phyloP scores from a whole-genome alignment of 192 early-diverging fungal genomes.

The Lobosporangium transversale region DNA sequence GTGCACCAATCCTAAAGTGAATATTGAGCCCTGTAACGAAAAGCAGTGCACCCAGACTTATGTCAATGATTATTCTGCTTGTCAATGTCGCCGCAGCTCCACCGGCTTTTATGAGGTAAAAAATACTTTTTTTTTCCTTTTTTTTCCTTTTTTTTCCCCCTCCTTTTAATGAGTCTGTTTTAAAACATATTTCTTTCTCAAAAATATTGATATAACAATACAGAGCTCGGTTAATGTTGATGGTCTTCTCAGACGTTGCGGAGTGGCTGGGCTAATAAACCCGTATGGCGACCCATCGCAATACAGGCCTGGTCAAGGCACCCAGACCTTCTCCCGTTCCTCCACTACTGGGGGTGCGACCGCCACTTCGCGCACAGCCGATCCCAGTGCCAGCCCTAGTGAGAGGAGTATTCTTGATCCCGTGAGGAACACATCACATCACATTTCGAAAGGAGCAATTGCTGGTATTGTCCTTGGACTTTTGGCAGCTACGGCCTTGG shows the following conservation, averaged over 20 bases:
- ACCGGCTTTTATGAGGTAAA: conserved; percentile 20
- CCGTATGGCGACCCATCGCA: conserved; percentile 30
- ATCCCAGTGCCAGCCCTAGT: conserved; percentile 3
- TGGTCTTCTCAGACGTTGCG: conserved; percentile 30
- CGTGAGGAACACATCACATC: neutral
- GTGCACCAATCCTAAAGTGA: conserved; percentile 24
- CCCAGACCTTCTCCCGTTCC: neutral
- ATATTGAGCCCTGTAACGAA: conserved; percentile 19
- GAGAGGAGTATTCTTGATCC: neutral
- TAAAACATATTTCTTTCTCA: too few species aligned
- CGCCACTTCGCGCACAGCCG: neutral
- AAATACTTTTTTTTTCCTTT: too few species aligned
- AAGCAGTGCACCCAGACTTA: conserved; percentile 38
- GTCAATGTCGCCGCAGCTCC: conserved; percentile 23
- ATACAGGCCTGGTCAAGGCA: conserved; percentile 22
- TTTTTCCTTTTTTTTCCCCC: too few species aligned
- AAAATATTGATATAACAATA: too few species aligned
- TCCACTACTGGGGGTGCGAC: neutral
- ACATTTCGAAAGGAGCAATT: conserved; percentile 33
- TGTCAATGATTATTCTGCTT: conserved; percentile 29
- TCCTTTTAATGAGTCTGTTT: too few species aligned
- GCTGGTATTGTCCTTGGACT: conserved; percentile 41
- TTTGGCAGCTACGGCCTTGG: conserved; percentile 6
- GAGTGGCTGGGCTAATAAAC: conserved; percentile 8
- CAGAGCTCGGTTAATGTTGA: conserved; percentile 20